Evolutionary conservation across 2,329 filamentous ascomycete species (phyloP), one percentile per base, ranked within the genome.

Genomic region (Clarireedia hainanense): DNA sequence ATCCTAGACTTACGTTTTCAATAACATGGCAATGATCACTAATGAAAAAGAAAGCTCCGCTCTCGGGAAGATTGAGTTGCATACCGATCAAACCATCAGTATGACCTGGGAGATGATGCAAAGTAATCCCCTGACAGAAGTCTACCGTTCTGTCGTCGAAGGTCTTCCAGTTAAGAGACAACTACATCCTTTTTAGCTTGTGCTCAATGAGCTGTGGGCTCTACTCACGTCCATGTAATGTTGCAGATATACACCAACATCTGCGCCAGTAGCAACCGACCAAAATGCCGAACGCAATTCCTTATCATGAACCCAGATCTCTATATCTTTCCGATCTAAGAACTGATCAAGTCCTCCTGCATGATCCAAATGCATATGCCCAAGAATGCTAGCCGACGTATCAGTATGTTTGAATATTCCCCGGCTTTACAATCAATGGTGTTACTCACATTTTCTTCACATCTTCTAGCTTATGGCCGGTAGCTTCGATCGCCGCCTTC

Each of bases 341-440:
- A 77, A 77, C 52, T 76, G 68, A 48, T 76, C 73, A 1, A 77
- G 63, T 0, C 75, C 75, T 2, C 75, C 75, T 0, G 75, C 75
- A 58, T 77, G 75, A 58, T 77, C 75, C 2, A 76, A 59, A 60
- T 77, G 74, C 34, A 78, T 63, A 54, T 77, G 75, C 2, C 75
- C 73, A 17, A 77, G 69, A 3, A 77, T 70, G 50, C 62, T 65
- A 20, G 7, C 17, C 6, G 1, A 30, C 4, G 4, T 6, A 46
- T 50, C 6, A 56, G 47, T 39, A 23, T n/a, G 20, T 20, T 20
- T 20, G 20, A 36, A 24, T 47, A 30, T 36, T 14, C 14, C 4
- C 24, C 7, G 10, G 6, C 6, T 40, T 5, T n/a, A 1, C 12
- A 2, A 40, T 3, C 23, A 3, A 10, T 10, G 15, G 12, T 4